Evolutionary conservation across 352 stramenopile genomes (phyloP), one percentile per base, ranked within the genome.

Genomic region (Phytophthora cryptogea): DNA sequence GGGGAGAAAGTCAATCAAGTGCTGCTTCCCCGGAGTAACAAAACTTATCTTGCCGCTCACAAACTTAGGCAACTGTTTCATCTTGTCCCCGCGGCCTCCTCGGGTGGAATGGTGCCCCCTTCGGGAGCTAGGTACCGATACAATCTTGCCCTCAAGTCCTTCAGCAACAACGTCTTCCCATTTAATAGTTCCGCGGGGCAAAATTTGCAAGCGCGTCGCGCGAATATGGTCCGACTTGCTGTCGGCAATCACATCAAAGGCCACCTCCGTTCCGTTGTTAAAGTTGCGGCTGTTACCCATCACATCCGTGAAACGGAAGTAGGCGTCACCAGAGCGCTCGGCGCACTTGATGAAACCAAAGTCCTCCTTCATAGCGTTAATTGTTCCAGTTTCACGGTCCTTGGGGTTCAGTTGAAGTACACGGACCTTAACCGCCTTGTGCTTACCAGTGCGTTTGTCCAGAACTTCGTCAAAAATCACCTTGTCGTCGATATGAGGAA

Each of bases 261-360:
- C 79, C 32, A 90, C 78, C 54, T 94, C 84, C 0, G 72, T 83
- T 48, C 76, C 79, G 33, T 64, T 51, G 5, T 70, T 78, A 39
- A 91, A 76, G 59, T 80, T 75, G 9, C 70, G 70, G 39, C 45
- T 66, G 20, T 72, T 59, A 26, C 70, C 79, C 72, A 94, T 87
- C 4, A 94, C 82, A 53, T 94, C 84, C 10, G 74, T 74, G 37
- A 94, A 86, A 36, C 82, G 78, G 44, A 94, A 94, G 59, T 89
- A 94, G 26, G 82, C 82, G 35, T 94, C 84, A 1, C 58, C 60
- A 1, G 63, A 58, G n/a, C 84, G 77, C 27, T 94, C 82, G 0
- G 78, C 77, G 37, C 80, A 92, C 61, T 90, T 89, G 58, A 94
- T 90, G 55, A 94, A 94, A 0, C 84, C 84, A 59, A 90, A 94